Base-by-base conservation (phyloP, 2,329 filamentous ascomycete species). In the Diaporthe citri region DNA sequence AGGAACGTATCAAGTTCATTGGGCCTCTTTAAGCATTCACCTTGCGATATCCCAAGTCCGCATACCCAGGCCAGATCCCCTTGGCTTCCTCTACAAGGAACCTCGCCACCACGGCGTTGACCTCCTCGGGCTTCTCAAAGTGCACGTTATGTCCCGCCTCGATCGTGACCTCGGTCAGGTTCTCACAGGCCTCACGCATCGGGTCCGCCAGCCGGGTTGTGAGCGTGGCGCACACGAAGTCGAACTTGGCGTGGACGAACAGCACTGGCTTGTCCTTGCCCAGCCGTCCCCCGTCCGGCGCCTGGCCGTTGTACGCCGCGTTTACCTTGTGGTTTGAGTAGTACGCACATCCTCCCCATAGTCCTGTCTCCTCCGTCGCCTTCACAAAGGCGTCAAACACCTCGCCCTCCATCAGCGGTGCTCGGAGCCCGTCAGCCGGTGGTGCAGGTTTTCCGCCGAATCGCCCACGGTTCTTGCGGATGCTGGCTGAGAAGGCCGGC, bases 281-380 rank as follows among this genome's bases (percentile, higher is more conserved):
- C 51, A 88, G 76, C 41, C 72, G 73, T 1, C 82, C 81, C n/a
- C 83, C 82, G 72, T 78, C 78, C 2, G 78, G 62, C 9, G 77
- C 76, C 13, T 74, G 71, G 1, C n/a, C 17, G 12, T 82, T 83
- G 77, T 86, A 88, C 41, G 80, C 82, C 1, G 77, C 78, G 71
- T 89, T 88, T 9, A 78, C 80, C 20, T 83, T 80, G 75, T 87
- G 84, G 76, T 88, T 85, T 46, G 84, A 74, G 73, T 88, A 88
- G 22, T 74, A 75, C 39, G 74, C 71, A 1, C 46, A 55, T 0
- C 25, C 55, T 3, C 25, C 39, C 77, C 82, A 85, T 70, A 84
- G 84, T 0, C 86, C 85, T 3, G 84, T 84, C 76, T 81, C 81
- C 76, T 84, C 76, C 79, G 86, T 84, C 13, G 82, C 83, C 3